A percentile compares a stretch with the other conserved stretches of the same genome.
These are phyloP conservation scores for Fonsecaea pedrosoi DNA, from an alignment of 2,329 filamentous ascomycete species.

Conservation along the genomic window DNA sequence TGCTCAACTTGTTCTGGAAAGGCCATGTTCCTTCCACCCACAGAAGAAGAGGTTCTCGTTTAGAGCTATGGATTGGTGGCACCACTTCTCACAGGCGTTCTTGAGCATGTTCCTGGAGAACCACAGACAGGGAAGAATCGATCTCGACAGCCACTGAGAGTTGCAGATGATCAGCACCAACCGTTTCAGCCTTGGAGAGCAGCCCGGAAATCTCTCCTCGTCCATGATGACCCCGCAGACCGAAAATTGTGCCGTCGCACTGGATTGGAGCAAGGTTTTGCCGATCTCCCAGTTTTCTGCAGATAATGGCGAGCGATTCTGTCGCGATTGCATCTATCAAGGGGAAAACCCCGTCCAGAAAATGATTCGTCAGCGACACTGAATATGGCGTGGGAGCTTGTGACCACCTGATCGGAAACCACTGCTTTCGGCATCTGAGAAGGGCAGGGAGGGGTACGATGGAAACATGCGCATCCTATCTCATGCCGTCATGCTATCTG, in stretches of 20 bases:
- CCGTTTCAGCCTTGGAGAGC: slow-evolving; percentile 21
- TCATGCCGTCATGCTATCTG: slow-evolving; percentile 21
- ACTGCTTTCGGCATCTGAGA: not conserved
- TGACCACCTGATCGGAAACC: not conserved
- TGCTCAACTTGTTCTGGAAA: not conserved
- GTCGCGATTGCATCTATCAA: not conserved
- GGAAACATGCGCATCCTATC: slow-evolving; percentile 20
- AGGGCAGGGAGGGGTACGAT: not conserved
- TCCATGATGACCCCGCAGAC: slow-evolving; percentile 9
- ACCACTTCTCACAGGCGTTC: not conserved
- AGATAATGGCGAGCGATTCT: not conserved
- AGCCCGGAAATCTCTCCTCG: not conserved
- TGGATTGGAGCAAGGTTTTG: not conserved
- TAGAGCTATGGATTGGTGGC: not conserved
- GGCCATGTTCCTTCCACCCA: not conserved
- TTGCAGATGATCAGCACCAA: slow-evolving; percentile 1
- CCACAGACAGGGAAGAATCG: not conserved
- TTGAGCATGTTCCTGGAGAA: not conserved
- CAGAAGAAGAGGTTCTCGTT: not conserved
- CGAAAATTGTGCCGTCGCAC: not conserved
- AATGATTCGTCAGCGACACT: not conserved
- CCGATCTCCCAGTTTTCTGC: not conserved
- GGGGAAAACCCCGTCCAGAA: not conserved
- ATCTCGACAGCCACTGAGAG: not conserved
- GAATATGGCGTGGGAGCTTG: not conserved